phyloP scores from a whole-genome alignment of 2,329 filamentous ascomycete species.

The Apiospora arundinis region DNA sequence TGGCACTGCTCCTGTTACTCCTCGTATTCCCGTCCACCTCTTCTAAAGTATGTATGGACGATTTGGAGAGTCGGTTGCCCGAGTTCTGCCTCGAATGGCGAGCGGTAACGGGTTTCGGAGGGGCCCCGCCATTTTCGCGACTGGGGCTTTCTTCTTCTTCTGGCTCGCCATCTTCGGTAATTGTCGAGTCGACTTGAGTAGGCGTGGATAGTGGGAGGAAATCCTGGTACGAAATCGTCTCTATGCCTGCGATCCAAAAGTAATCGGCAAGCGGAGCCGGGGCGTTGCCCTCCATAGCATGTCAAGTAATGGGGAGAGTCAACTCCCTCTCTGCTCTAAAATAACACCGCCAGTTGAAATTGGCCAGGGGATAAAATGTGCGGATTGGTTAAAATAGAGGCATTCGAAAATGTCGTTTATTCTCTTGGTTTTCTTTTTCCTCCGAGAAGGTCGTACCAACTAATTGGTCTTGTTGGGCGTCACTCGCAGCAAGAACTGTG shows the following conservation, averaged over 20 bases:
- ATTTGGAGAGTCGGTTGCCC: conserved; percentile 60
- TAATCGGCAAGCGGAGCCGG: conserved; percentile 74
- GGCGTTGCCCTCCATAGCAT: conserved; percentile 66
- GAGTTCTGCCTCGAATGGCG: conserved; percentile 69
- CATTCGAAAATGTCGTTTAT: neutral
- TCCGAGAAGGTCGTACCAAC: neutral
- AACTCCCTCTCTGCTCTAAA: conserved; percentile 24
- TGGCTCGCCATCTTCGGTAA: conserved; percentile 67
- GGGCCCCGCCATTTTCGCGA: conserved; percentile 31
- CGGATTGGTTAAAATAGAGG: neutral
- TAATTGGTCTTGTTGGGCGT: neutral
- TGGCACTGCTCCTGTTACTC: conserved; percentile 72
- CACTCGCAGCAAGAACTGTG: neutral
- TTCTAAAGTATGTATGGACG: conserved; percentile 58
- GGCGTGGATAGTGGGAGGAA: conserved; percentile 43
- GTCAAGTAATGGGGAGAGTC: conserved; percentile 30
- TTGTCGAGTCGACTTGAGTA: conserved; percentile 61
- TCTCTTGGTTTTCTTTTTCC: neutral
- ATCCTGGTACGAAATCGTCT: conserved; percentile 70
- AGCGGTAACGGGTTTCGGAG: conserved; percentile 46
- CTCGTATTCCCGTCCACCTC: conserved; percentile 63
- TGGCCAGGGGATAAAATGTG: neutral
- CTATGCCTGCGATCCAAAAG: conserved; percentile 77
- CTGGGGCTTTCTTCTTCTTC: conserved; percentile 34
- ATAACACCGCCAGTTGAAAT: conserved; percentile 23